Evolutionary conservation across 805 yeast species (phyloP), one percentile per base, ranked within the genome.

Genomic region (Wickerhamomyces xylosicus): DNA sequence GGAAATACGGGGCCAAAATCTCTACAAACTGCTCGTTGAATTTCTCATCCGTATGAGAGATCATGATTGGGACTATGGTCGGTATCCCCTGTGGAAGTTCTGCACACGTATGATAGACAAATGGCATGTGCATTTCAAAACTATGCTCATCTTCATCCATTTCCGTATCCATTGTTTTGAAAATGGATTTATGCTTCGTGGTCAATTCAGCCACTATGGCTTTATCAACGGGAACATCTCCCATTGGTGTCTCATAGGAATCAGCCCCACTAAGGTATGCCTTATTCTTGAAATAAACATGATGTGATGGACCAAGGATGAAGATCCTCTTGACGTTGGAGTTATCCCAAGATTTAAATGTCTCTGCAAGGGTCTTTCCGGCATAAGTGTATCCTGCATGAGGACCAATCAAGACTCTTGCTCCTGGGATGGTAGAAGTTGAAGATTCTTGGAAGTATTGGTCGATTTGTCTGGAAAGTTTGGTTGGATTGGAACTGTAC

Each of bases 381-480:
- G 94, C 80, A 55, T 81, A 92, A 4, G 81, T 53, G 53, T 81
- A 87, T 0, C 98, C 98, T 7, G 98, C 98, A 58, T 92, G 98
- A 56, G 78, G 85, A 8, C 80, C 83, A 13, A 75, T 65, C 11
- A 71, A 56, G n/a, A 76, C 58, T 39, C 79, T 59, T 27, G 77
- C 74, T 4, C 66, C 70, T 4, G 51, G 50, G 2, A 61, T 53
- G 2, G 54, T 27, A 2, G 43, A 37, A 25, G 29, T 25, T 11
- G 63, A 61, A 2, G 71, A 71, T 10, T 46, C 47, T 6, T 50
- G 50, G 34, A 84, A 58, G 48, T 64, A 74, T 1, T 53, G 51
- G 11, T 69, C 68, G 15, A 90, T 41, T 46, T 84, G 84, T 8
- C 53, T 41, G 3, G 63, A 55, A 13, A 90, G 64, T 17, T 52